Base-by-base conservation (phyloP, 371 early-diverging fungal species). In the Zychaea mexicana region DNA sequence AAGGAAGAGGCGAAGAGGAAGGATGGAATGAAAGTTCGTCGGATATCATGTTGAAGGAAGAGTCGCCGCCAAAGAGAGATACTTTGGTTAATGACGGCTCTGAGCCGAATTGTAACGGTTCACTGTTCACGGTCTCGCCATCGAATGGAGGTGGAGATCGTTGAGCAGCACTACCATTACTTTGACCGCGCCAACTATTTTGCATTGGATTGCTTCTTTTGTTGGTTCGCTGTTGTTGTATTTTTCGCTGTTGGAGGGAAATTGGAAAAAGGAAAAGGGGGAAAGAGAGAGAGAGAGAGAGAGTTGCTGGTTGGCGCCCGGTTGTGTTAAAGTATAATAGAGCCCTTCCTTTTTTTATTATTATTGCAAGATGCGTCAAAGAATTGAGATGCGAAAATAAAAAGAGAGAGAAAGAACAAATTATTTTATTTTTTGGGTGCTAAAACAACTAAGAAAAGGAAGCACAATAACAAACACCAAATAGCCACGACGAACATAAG, bases 81-180 rank as follows among this genome's bases (percentile, higher is more conserved):
- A 69, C 67, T 57, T 76, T 66, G 5, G 71, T 76, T 2, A 65
- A 62, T 5, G 77, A 76, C 17, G 68, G 57, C 61, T 69, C 65
- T 31, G 65, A 64, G 28, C 57, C 59, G 30, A 38, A 67, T 33
- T 36, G 60, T 15, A 49, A 24, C 6, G 19, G 56, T 21, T 56
- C 56, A 32, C 42, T 42, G 22, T 31, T 28, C 21, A n/a, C n/a
- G n/a, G 24, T 60, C 30, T 49, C 60, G 24, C 49, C 60, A 49
- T 60, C 49, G 7, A 60, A 60, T 21, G 19, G 56, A 9, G 30
- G 56, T 26, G 55, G 32, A 10, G 60, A 59, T 19, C 26, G 57
- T 36, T 38, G 57, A 21, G 38, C n/a, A 17, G 55, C 17, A 15
- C 15, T 42, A n/a, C n/a, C n/a, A n/a, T n/a, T n/a, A n/a, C n/a